Percentiles rank a stretch among this genome's conserved stretches.
Evolutionary conservation across 768 basidiomycete species (phyloP).

Genomic region (Panaeolus cyanescens): DNA sequence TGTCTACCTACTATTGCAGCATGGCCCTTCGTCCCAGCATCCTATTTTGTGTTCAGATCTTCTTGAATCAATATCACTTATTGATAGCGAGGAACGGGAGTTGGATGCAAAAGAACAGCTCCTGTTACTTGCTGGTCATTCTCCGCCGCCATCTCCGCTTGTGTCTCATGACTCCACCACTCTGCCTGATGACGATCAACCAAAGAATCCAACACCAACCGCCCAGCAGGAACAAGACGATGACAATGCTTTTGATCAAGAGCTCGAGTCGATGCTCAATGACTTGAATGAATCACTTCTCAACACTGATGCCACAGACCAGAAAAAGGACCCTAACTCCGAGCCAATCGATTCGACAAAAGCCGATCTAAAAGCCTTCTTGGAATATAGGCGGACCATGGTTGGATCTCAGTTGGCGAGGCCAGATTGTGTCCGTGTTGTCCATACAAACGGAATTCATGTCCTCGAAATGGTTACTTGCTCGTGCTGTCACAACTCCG

Average conservation of each 20-base stretch:
- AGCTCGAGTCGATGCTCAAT: too few species aligned
- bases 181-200: background rate
- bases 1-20: conserved; percentile 5
- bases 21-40: conserved; percentile 2
- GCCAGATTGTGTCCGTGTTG: conserved; percentile 7
- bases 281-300: too few species aligned
- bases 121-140: background rate
- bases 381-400: too few species aligned
- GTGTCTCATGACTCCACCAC: too few species aligned
- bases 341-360: background rate
- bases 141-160: too few species aligned
- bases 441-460: conserved; percentile 19
- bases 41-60: background rate
- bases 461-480: conserved; percentile 13
- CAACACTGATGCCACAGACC: background rate
- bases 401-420: background rate
- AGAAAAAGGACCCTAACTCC: background rate
- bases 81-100: background rate
- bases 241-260: too few species aligned
- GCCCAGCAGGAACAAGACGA: too few species aligned
- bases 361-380: background rate
- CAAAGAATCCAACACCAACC: too few species aligned
- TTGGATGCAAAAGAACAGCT: background rate
- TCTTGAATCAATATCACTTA: background rate
- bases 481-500: background rate